These are phyloP conservation scores for Solanum bulbocastanum DNA, from an alignment of 257 asterid species.

Conservation along the genomic window DNA sequence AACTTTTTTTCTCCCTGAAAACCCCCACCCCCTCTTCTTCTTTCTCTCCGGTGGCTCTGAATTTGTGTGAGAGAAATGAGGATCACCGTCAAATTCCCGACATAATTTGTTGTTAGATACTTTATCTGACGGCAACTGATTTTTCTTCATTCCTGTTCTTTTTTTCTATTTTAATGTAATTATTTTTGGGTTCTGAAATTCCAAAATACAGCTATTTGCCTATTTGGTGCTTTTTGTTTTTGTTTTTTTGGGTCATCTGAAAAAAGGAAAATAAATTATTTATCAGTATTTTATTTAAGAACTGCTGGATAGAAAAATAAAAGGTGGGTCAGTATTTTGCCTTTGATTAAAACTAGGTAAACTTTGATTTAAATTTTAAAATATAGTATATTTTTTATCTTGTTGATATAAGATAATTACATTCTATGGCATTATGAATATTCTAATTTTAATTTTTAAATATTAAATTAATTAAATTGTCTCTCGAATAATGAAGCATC, in stretches of 20 bases:
- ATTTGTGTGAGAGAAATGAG: constrained; percentile 25
- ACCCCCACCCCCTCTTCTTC: not conserved
- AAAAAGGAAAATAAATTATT: not conserved
- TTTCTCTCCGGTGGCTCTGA: not conserved
- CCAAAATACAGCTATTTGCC: not conserved
- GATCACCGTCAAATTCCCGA: constrained; percentile 30
- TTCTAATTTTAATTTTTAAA: not conserved
- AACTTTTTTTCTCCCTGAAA: constrained; percentile 2
- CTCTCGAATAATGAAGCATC: too few relatives aligned
- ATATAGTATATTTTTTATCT: not conserved
- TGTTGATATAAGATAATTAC: not conserved
- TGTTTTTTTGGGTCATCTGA: not conserved
- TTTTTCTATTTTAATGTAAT: not conserved
- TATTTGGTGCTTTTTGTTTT: not conserved
- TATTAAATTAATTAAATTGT: too few relatives aligned
- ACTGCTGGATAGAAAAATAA: not conserved
- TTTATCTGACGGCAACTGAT: constrained; percentile 31
- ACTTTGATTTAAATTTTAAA: too few relatives aligned
- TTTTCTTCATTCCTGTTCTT: not conserved
- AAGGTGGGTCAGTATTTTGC: not conserved
- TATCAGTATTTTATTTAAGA: too few relatives aligned
- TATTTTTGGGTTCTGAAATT: not conserved
- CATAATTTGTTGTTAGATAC: constrained; percentile 15
- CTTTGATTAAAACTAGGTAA: not conserved
- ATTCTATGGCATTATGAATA: not conserved